Percentiles rank a stretch among this genome's conserved stretches.
Conservation (phyloP, 1,284 basidiomycete genomes). For the Trichosporon sp. region DNA sequence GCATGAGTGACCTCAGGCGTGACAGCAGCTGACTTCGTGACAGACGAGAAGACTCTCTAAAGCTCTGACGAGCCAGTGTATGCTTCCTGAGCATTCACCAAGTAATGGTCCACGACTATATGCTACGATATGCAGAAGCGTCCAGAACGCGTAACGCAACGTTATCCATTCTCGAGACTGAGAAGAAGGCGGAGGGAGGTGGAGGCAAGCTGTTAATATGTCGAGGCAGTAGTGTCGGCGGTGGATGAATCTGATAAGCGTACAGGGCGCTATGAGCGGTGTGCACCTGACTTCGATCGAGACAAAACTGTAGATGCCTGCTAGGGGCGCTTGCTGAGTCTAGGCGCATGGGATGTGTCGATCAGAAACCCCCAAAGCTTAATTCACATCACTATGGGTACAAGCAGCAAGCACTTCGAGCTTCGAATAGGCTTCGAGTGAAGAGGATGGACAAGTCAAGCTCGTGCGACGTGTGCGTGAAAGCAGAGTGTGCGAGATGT, state of each 20-base stretch:
- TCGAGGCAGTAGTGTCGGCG: not conserved
- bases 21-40: conserved; percentile 1
- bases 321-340: not conserved
- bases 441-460: too few species aligned
- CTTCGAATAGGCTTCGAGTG: too few species aligned
- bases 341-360: too few species aligned
- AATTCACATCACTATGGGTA: too few species aligned
- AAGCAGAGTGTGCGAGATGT: too few species aligned
- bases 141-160: not conserved
- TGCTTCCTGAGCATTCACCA: not conserved
- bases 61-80: not conserved
- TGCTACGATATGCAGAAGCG: conserved; percentile 1
- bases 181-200: not conserved
- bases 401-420: too few species aligned
- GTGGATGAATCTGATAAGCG: not conserved
- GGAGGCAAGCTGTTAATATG: not conserved
- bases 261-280: not conserved
- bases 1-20: not conserved
- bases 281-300: not conserved
- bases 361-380: too few species aligned
- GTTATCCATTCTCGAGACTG: not conserved
- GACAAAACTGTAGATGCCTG: not conserved
- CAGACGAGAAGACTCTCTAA: conserved; percentile 17
- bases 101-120: conserved; percentile 2
- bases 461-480: too few species aligned